Evolutionary conservation across 345 rosid genomes (phyloP), one percentile per base, ranked within the genome.

Genomic region (Triadica sebifera): DNA sequence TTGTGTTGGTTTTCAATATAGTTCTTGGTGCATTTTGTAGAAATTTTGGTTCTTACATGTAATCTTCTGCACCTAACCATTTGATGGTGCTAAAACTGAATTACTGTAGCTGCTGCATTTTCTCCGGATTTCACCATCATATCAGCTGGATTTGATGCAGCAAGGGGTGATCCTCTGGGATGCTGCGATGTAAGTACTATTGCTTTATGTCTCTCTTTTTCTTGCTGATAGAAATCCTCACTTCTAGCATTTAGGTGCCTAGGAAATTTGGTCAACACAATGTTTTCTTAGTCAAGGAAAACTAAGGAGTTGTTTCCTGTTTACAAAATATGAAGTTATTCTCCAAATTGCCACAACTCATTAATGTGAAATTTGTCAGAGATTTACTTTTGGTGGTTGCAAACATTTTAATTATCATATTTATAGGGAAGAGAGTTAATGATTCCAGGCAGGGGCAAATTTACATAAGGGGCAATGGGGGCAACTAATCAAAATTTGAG

Each of bases 81-180:
- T 65, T 69, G 20, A 73, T 60, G 13, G 63, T 69, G 19, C 51
- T 64, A 65, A 52, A 55, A 79, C 25, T 58, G 25, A 63, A 53
- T 73, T 66, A 60, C 78, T 89, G 85, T 91, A 95, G 99, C 97
- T 79, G 79, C 89, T 38, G 88, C 87, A 75, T 95, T 93, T 82
- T 85, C 87, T 84, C 97, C 99, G 55, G 98, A 95, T 85, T 93
- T 93, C 65, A 89, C 89, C 79, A 91, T 95, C 86, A 83, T 95
- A 79, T 95, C 99, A 65, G 96, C 98, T 20, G 98, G 99, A 79
- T 95, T 93, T 89, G 99, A 95, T 89, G 98, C 98, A 12, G 99
- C 99, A 56, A 88, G 96, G 80, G 98, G 99, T 67, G 99, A 95
- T 82, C 99, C 99, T 74, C 71, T 95, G 50, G 99, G 99, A 76